phyloP scores from a whole-genome alignment of 768 basidiomycete genomes.

The Lentinula boryana region DNA sequence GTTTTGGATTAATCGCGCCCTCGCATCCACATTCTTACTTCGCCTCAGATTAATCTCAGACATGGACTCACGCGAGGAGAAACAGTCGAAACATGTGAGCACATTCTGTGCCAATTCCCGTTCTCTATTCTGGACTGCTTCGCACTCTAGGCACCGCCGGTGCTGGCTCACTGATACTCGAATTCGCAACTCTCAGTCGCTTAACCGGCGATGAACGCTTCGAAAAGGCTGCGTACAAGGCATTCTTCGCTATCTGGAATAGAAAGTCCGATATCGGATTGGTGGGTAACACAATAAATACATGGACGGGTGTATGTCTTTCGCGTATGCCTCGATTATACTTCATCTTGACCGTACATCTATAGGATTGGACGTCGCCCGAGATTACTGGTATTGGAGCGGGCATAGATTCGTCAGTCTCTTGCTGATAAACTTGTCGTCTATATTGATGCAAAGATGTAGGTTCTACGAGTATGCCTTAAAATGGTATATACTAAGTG shows the following conservation, averaged over 20 bases:
- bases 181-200: constrained; percentile 90
- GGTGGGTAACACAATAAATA: constrained; percentile 86
- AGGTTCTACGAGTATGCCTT: constrained; percentile 87
- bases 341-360: constrained; percentile 7
- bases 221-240: constrained; percentile 83
- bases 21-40: background rate
- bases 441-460: constrained; percentile 16
- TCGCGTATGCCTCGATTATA: background rate
- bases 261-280: constrained; percentile 78
- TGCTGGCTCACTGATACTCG: constrained; percentile 87
- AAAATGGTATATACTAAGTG: constrained; percentile 88
- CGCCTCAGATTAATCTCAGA: constrained; percentile 69
- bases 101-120: constrained; percentile 23
- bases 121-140: constrained; percentile 1
- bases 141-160: constrained; percentile 71
- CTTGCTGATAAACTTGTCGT: background rate
- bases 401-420: constrained; percentile 43
- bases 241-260: constrained; percentile 94
- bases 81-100: constrained; percentile 72
- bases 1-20: constrained; percentile 5
- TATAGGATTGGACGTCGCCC: constrained; percentile 69
- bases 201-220: constrained; percentile 87
- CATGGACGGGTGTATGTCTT: constrained; percentile 65
- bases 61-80: constrained; percentile 75
- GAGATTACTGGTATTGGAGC: constrained; percentile 84